A percentile compares a stretch with the other conserved stretches of the same genome.
phyloP scores from a whole-genome alignment of 2,329 filamentous ascomycete species.

The Hortaea sp. region DNA sequence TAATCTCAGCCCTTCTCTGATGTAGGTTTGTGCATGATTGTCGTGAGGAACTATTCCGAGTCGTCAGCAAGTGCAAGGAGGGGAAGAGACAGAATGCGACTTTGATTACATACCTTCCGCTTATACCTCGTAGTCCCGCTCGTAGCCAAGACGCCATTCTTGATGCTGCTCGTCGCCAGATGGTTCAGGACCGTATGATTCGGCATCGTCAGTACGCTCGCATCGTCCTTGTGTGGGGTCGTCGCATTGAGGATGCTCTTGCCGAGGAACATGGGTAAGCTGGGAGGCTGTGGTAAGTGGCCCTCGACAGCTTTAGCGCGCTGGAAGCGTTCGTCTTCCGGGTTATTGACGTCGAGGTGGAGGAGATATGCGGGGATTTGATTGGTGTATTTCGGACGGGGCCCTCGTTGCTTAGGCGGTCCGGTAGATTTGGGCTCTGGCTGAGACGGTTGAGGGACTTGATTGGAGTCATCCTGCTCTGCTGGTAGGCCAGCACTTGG shows the following conservation, averaged over 20 bases:
- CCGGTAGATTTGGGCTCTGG: slow-evolving; percentile 7
- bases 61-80: neutral
- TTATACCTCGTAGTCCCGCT: slow-evolving; percentile 97
- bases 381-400: slow-evolving; percentile 53
- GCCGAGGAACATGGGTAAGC: slow-evolving; percentile 78
- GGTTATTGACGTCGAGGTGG: slow-evolving; percentile 58
- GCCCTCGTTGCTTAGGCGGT: slow-evolving; percentile 23
- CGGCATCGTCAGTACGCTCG: slow-evolving; percentile 90
- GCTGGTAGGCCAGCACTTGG: slow-evolving; percentile 5
- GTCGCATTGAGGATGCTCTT: slow-evolving; percentile 91
- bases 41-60: slow-evolving; percentile 72
- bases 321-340: slow-evolving; percentile 66
- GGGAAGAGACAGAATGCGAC: neutral
- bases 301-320: slow-evolving; percentile 62
- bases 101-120: slow-evolving; percentile 58
- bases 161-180: slow-evolving; percentile 93
- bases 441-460: neutral
- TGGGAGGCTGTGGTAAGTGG: slow-evolving; percentile 72
- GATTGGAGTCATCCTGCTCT: neutral
- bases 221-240: slow-evolving; percentile 92
- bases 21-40: slow-evolving; percentile 93
- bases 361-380: slow-evolving; percentile 75
- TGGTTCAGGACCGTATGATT: slow-evolving; percentile 97
- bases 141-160: slow-evolving; percentile 87
- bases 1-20: slow-evolving; percentile 28